These are phyloP conservation scores for Prinsepia uniflora DNA, from an alignment of 306 rosid genomes.

Conservation along the genomic window DNA sequence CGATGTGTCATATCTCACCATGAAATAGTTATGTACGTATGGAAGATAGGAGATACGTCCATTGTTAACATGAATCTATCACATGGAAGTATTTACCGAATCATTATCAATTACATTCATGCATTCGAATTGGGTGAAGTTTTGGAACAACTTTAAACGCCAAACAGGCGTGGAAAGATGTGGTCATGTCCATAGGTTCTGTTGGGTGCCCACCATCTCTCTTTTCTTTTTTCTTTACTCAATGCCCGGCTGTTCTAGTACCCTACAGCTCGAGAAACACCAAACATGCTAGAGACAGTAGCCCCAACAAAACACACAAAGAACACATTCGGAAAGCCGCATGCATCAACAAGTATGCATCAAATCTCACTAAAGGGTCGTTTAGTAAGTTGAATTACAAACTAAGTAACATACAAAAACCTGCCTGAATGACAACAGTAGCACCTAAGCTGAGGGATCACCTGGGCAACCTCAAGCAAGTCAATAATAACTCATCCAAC, in stretches of 20 bases:
- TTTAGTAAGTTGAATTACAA: not conserved
- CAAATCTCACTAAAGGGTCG: not conserved
- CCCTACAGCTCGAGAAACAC: no score
- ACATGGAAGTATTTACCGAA: no score
- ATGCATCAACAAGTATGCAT: no score
- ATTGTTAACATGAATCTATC: no score
- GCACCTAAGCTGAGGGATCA: not conserved
- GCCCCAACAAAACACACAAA: no score
- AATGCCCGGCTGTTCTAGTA: no score
- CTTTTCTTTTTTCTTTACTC: not conserved
- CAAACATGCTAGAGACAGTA: no score
- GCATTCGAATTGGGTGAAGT: not conserved
- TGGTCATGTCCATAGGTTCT: conserved; percentile 30
- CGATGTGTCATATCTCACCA: no score
- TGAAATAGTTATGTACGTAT: no score
- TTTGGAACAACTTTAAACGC: conserved; percentile 23
- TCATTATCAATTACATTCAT: no score
- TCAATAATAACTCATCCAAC: not conserved
- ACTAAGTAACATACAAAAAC: not conserved
- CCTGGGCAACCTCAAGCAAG: not conserved
- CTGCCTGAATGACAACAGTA: not conserved
- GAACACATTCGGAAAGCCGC: no score
- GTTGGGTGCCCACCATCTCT: not conserved
- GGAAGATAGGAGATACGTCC: no score
- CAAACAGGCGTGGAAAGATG: conserved; percentile 8